Base-by-base conservation (phyloP, 2,329 filamentous ascomycete species). In the Fusarium sp. region DNA sequence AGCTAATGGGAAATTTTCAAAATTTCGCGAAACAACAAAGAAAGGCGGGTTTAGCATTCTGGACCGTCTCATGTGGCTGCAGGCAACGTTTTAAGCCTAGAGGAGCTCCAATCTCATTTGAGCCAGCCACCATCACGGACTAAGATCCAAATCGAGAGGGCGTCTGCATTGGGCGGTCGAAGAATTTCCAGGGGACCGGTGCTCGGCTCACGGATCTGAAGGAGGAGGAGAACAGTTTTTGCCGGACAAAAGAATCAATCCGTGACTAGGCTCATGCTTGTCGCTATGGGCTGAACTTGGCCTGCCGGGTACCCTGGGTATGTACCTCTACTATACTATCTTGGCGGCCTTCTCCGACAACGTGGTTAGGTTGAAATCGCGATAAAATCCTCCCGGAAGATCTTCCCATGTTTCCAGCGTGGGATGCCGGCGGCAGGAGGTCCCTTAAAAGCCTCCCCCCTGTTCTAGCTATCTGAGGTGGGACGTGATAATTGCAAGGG, bases 91-190 rank as follows among this genome's bases (percentile, higher is more conserved):
- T 60, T 59, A 54, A 59, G 60, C 64, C 61, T 57, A 63, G 59
- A 69, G 30, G 62, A 47, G 61, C 16, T 46, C 60, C 51, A 75
- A 75, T 72, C 72, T 72, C 71, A 63, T 68, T 71, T 73, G 59
- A 68, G 72, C 71, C 70, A 75, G 73, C 73, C 73, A 74, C 72
- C 44, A 71, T 73, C 63, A 67, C 72, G 68, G 73, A 51, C 66
- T 46, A 62, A 51, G 55, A 59, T 55, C 70, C 73, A 45, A 72
- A 75, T 73, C 63, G 66, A 71, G 73, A 64, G 57, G 72, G 69
- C 63, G 59, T 68, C 64, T 64, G 67, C 63, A 63, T 60, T 58
- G 56, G 38, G 42, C 65, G 50, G 54, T 54, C 27, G 42, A 67
- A 38, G 57, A 66, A 51, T 63, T 65, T 73, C 62, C 57, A 63